Evolutionary conservation across 345 rosid genomes (phyloP), one percentile per base, ranked within the genome.

Genomic region (Salix suchowensis): DNA sequence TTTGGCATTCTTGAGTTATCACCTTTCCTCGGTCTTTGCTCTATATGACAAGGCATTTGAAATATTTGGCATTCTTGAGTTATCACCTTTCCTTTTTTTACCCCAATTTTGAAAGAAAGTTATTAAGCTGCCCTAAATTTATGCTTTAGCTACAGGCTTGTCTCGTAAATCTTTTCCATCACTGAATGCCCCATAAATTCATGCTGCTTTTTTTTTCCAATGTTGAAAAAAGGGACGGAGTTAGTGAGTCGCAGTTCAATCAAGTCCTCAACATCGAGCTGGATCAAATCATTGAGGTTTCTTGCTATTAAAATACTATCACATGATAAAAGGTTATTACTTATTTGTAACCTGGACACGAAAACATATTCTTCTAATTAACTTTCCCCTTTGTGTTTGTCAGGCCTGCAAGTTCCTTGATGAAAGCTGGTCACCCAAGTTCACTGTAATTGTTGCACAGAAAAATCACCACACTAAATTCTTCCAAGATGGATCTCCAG

Each of bases 181-280:
- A 58, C 24, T 58, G 24, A 58, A 58, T n/a, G 64, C 28, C 26
- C 26, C 14, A 8, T 12, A 42, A 42, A 42, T 42, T 42, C 46
- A 42, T 9, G 14, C 0, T 73, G 16, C 15, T 1, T 23, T 24
- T 18, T 32, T 15, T 30, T 30, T 62, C 40, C 24, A 68, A 24
- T 79, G 28, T n/a, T 36, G 28, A 1, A 28, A 21, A 67, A 61
- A 80, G 82, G 71, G 82, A 80, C 65, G 79, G 79, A 52, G 83
- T 80, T 6, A 80, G 83, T 11, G 83, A 80, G 42, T 76, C 82
- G 1, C 82, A 80, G 61, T 80, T 80, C 39, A 75, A 65, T 54
- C 82, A 80, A 65, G 82, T 80, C 37, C 74, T 80, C 67, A 80
- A 80, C 68, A 66, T 75, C 23, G 82, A 80, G 46, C 58, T 75